A percentile compares a stretch with the other conserved stretches of the same genome.
These are phyloP conservation scores for Solanum hybrid DNA, from an alignment of 305 asterid genomes.

Conservation along the genomic window DNA sequence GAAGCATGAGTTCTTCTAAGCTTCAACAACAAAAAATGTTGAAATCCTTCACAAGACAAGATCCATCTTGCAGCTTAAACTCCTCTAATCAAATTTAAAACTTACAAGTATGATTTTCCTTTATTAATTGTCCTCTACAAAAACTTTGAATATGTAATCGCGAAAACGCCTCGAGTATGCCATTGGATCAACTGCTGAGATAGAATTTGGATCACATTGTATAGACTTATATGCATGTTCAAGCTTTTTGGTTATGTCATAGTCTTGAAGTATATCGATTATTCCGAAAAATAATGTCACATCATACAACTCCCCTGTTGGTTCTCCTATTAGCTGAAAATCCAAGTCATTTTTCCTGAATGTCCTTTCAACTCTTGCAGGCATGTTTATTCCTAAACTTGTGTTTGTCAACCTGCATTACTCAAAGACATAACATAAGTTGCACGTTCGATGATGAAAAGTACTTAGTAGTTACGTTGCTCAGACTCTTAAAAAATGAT, in stretches of 20 bases:
- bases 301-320: slow-evolving; percentile 64
- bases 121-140: slow-evolving; percentile 46
- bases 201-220: slow-evolving; percentile 67
- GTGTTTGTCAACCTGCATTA: slow-evolving; percentile 56
- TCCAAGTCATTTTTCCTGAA: slow-evolving; percentile 41
- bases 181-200: slow-evolving; percentile 69
- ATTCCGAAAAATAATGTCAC: slow-evolving; percentile 61
- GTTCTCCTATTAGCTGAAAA: slow-evolving; percentile 47
- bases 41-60: not conserved
- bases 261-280: slow-evolving; percentile 73
- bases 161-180: slow-evolving; percentile 66
- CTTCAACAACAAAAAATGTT: not conserved
- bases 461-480: not conserved
- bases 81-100: not conserved
- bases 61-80: not conserved
- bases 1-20: not conserved
- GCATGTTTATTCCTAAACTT: slow-evolving; percentile 62
- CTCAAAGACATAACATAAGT: not conserved
- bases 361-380: slow-evolving; percentile 62
- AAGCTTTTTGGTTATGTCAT: slow-evolving; percentile 68
- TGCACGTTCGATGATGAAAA: not conserved
- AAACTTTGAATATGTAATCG: slow-evolving; percentile 53
- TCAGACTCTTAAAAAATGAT: not conserved
- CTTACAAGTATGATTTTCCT: not conserved
- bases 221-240: slow-evolving; percentile 80